phyloP scores from a whole-genome alignment of 2,329 filamentous ascomycete species.

The Diaporthe aspalathi region DNA sequence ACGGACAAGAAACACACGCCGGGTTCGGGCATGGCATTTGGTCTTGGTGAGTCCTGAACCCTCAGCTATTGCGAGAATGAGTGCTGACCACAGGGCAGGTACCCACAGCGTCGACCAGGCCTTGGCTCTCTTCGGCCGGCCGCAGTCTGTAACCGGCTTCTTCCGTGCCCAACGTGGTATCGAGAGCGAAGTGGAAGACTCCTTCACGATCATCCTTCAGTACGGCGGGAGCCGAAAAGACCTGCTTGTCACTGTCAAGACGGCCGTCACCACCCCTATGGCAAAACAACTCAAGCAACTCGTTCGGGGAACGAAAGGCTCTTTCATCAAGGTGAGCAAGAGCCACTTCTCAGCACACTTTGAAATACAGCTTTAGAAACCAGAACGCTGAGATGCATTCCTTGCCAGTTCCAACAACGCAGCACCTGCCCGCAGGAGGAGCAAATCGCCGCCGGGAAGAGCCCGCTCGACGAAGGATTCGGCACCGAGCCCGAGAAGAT shows the following conservation, averaged over 20 bases:
- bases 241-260: slow-evolving; percentile 69
- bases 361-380: too few species aligned
- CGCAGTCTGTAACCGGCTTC: slow-evolving; percentile 67
- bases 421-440: slow-evolving; percentile 52
- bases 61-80: not conserved
- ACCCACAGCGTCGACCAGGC: slow-evolving; percentile 73
- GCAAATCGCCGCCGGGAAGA: slow-evolving; percentile 41
- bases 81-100: slow-evolving; percentile 48
- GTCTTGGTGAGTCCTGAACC: not conserved
- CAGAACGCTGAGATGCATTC: not conserved
- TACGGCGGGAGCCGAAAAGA: slow-evolving; percentile 59
- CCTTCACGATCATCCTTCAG: slow-evolving; percentile 68
- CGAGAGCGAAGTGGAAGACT: slow-evolving; percentile 57
- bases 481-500: slow-evolving; percentile 51
- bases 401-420: slow-evolving; percentile 38
- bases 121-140: slow-evolving; percentile 66
- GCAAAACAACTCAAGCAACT: slow-evolving; percentile 71
- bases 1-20: slow-evolving; percentile 49
- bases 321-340: slow-evolving; percentile 53
- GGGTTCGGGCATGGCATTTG: slow-evolving; percentile 41
- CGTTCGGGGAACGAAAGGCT: slow-evolving; percentile 70
- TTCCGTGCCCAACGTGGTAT: slow-evolving; percentile 63
- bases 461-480: slow-evolving; percentile 41
- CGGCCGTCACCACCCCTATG: slow-evolving; percentile 68
- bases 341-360: not conserved